Percentiles rank a stretch among this genome's conserved stretches.
These are phyloP conservation scores for Plantago lanceolata DNA, from an alignment of 305 asterid genomes.

Conservation along the genomic window DNA sequence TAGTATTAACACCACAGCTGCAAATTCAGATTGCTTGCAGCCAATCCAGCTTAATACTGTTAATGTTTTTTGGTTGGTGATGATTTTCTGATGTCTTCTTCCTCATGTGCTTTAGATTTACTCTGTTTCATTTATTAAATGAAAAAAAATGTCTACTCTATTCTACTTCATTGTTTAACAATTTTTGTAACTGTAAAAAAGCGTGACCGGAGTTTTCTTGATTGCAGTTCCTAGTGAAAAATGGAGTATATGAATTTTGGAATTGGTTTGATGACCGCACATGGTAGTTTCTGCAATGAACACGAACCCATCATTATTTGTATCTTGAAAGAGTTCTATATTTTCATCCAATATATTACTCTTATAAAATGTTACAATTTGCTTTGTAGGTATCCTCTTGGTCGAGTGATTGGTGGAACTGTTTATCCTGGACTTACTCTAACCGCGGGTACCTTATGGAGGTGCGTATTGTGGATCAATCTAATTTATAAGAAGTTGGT, in stretches of 20 bases:
- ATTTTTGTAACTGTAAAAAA: not conserved
- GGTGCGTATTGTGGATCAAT: conserved; percentile 40
- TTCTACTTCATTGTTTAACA: no score
- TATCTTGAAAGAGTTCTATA: not conserved
- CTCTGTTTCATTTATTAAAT: not conserved
- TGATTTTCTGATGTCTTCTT: conserved; percentile 8
- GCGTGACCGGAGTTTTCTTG: conserved; percentile 27
- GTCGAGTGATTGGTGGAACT: conserved; percentile 99
- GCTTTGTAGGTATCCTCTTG: conserved; percentile 90
- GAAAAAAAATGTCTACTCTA: no score
- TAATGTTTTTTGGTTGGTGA: conserved; percentile 4
- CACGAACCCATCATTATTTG: conserved; percentile 2
- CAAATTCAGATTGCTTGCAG: not conserved
- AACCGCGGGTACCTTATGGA: conserved; percentile 97
- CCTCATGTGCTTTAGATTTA: conserved; percentile 17
- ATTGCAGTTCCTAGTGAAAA: conserved; percentile 81
- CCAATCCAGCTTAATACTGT: conserved; percentile 7
- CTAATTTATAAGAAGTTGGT: not conserved
- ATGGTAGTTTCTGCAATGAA: conserved; percentile 53
- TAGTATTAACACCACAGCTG: not conserved
- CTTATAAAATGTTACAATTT: conserved; percentile 19
- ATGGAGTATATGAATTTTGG: conserved; percentile 99
- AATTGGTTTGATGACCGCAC: conserved; percentile 99
- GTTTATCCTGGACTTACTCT: conserved; percentile 96
- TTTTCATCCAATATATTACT: conserved; percentile 15